Evolutionary conservation across 768 basidiomycete genomes (phyloP).

Genomic region (Candolleomyces aberdarensis): DNA sequence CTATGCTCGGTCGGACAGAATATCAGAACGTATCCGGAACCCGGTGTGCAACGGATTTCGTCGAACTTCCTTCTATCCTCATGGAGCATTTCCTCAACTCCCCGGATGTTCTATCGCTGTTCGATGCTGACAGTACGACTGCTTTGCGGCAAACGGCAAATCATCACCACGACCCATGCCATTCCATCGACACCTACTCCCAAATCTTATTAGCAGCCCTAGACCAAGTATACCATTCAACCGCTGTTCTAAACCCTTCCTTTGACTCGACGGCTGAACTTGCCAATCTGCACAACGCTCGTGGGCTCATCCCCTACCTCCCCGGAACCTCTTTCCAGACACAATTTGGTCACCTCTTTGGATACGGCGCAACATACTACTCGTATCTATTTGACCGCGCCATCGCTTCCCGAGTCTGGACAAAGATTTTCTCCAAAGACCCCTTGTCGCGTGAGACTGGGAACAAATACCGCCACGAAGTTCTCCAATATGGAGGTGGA

Average conservation of each 20-base stretch:
- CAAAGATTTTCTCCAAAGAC: slow-evolving; percentile 61
- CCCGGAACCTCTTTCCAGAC: slow-evolving; percentile 90
- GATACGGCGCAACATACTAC: slow-evolving; percentile 97
- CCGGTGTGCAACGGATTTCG: slow-evolving; percentile 96
- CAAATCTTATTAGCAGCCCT: slow-evolving; percentile 87
- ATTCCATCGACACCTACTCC: slow-evolving; percentile 83
- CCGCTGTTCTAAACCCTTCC: slow-evolving; percentile 43
- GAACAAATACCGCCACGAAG: slow-evolving; percentile 74
- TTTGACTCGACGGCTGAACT: slow-evolving; percentile 77
- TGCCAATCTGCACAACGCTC: slow-evolving; percentile 56
- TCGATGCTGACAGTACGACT: slow-evolving; percentile 52
- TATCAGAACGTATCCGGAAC: slow-evolving; percentile 98
- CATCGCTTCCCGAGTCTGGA: slow-evolving; percentile 92
- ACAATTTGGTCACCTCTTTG: slow-evolving; percentile 92
- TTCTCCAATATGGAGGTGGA: slow-evolving; percentile 83
- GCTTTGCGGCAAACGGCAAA: slow-evolving; percentile 49
- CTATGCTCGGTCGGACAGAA: slow-evolving; percentile 96
- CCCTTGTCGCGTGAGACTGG: slow-evolving; percentile 74
- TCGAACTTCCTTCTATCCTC: slow-evolving; percentile 94
- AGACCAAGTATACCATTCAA: slow-evolving; percentile 89
- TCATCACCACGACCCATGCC: slow-evolving; percentile 73
- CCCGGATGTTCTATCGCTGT: slow-evolving; percentile 76
- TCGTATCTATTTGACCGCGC: slow-evolving; percentile 96
- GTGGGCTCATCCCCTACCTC: slow-evolving; percentile 82
- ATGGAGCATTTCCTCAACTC: slow-evolving; percentile 98